Percentiles rank a stretch among this genome's conserved stretches.
Evolutionary conservation across 306 rosid species (phyloP).

Genomic region (Trifolium repens): DNA sequence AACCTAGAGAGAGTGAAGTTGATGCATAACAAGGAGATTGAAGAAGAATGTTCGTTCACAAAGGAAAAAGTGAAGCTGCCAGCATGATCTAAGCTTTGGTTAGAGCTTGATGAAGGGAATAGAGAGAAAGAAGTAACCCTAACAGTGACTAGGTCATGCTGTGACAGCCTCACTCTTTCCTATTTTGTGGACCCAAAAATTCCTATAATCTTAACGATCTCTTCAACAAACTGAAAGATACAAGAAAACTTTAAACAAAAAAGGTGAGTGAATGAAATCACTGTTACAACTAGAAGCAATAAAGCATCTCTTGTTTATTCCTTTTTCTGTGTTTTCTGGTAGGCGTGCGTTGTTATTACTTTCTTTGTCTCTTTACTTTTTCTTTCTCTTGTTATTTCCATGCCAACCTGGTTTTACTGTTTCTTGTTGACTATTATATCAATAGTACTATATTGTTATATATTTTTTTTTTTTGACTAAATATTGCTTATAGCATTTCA

Average conservation of each 20-base stretch:
- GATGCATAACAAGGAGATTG: not conserved
- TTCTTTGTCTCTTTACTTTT: not conserved
- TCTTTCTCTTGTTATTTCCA: slow-evolving; percentile 12
- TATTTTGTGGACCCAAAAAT: slow-evolving; percentile 56
- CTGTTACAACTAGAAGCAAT: slow-evolving; percentile 20
- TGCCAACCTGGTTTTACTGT: slow-evolving; percentile 19
- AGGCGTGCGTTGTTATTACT: slow-evolving; percentile 53
- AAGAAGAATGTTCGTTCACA: slow-evolving; percentile 53
- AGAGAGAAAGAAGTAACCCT: slow-evolving; percentile 34
- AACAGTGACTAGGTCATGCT: slow-evolving; percentile 98
- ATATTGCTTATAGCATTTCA: too few relatives aligned
- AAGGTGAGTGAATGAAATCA: slow-evolving; percentile 36
- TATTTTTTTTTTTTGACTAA: too few relatives aligned
- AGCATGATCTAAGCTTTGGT: slow-evolving; percentile 92
- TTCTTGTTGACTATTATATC: not conserved
- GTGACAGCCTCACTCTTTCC: slow-evolving; percentile 99
- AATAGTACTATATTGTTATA: not conserved
- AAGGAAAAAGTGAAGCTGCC: slow-evolving; percentile 99
- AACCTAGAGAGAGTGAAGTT: slow-evolving; percentile 37
- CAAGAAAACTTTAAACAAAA: not conserved
- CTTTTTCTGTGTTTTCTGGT: slow-evolving; percentile 41
- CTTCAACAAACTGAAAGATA: slow-evolving; percentile 18
- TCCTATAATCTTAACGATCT: not conserved
- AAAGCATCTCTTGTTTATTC: slow-evolving; percentile 18
- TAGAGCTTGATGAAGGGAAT: slow-evolving; percentile 22